phyloP scores from a whole-genome alignment of 352 stramenopile genomes.

The Globisporangium emineosum region DNA sequence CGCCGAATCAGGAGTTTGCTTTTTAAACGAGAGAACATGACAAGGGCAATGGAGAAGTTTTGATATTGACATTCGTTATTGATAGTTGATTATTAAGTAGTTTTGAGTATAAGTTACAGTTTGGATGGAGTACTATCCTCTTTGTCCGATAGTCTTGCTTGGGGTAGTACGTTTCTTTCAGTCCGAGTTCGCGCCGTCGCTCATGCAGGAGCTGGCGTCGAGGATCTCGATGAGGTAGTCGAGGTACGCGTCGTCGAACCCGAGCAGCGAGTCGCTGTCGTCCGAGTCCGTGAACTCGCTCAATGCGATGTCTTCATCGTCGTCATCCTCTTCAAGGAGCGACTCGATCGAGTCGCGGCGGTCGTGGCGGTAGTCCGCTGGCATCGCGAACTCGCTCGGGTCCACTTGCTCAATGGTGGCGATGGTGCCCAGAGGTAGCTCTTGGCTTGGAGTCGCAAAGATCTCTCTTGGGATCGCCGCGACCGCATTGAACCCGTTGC shows the following conservation, averaged over 20 bases:
- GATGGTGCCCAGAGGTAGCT: not conserved
- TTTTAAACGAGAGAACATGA: not conserved
- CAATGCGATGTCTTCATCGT: not conserved
- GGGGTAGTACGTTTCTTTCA: not conserved
- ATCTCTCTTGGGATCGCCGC: constrained; percentile 13
- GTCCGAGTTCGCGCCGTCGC: constrained; percentile 8
- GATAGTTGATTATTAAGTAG: not conserved
- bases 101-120: constrained; percentile 5
- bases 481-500: constrained; percentile 17
- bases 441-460: constrained; percentile 4
- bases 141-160: not conserved
- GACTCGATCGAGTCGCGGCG: constrained; percentile 17
- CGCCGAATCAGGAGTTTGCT: not conserved
- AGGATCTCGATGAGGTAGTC: constrained; percentile 17
- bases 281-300: constrained; percentile 18
- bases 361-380: constrained; percentile 10
- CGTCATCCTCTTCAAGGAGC: constrained; percentile 17
- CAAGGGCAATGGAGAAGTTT: not conserved
- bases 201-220: constrained; percentile 10
- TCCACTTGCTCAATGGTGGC: not conserved
- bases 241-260: constrained; percentile 13
- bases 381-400: not conserved
- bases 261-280: constrained; percentile 17
- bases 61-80: not conserved
- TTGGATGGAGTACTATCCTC: constrained; percentile 1